These are phyloP conservation scores for Chaetomiaceae sp. DNA, from an alignment of 2,329 filamentous ascomycete genomes.

Conservation along the genomic window DNA sequence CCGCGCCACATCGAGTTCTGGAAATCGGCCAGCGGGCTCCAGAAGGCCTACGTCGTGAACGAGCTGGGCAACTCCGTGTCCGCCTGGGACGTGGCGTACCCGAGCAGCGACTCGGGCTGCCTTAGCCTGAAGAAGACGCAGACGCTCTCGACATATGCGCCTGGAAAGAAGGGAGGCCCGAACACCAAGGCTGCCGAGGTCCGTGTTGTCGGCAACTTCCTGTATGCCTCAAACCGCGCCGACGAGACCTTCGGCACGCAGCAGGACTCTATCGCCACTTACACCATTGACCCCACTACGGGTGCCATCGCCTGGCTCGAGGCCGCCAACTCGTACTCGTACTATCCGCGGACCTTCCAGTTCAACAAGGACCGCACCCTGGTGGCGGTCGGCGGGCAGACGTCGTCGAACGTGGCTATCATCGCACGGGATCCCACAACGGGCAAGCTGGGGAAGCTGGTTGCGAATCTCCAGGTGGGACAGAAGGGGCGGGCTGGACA, in stretches of 20 bases:
- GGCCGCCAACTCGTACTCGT: constrained; percentile 53
- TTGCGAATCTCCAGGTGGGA: constrained; percentile 40
- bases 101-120: constrained; percentile 33
- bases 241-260: constrained; percentile 52
- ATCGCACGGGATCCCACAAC: constrained; percentile 50
- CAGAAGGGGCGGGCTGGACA: constrained; percentile 37
- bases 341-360: constrained; percentile 58
- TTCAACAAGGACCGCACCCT: constrained; percentile 56
- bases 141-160: constrained; percentile 44
- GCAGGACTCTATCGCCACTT: constrained; percentile 54
- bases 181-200: constrained; percentile 54
- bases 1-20: constrained; percentile 52
- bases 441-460: constrained; percentile 49
- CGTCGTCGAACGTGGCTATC: constrained; percentile 54
- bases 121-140: constrained; percentile 43
- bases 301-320: constrained; percentile 50
- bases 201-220: constrained; percentile 48
- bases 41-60: constrained; percentile 40
- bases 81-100: constrained; percentile 46
- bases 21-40: constrained; percentile 29
- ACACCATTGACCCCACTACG: constrained; percentile 40
- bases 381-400: constrained; percentile 61
- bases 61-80: constrained; percentile 49
- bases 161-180: constrained; percentile 37
- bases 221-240: constrained; percentile 60